These are phyloP conservation scores for Pichia sp. DNA, from an alignment of 1,139 yeast species.

Conservation along the genomic window DNA sequence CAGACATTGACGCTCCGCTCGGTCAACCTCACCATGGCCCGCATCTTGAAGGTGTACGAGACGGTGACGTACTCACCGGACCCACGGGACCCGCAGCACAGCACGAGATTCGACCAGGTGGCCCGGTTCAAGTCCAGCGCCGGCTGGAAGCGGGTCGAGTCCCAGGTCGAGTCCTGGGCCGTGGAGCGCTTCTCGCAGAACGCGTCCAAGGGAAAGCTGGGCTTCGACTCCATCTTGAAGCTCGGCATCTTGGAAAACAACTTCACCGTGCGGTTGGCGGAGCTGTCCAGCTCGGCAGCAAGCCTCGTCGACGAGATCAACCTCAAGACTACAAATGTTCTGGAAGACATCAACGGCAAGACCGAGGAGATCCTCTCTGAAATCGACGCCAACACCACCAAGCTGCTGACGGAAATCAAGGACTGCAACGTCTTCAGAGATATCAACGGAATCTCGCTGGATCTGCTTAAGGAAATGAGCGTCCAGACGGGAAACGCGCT, in stretches of 20 bases:
- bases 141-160: conserved; percentile 62
- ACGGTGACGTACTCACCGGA: conserved; percentile 78
- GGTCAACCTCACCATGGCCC: conserved; percentile 80
- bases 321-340: conserved; percentile 26
- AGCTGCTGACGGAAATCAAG: conserved; percentile 22
- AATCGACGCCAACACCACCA: conserved; percentile 33
- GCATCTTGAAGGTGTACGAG: conserved; percentile 75
- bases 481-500: conserved; percentile 19
- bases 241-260: conserved; percentile 25
- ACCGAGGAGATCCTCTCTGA: conserved; percentile 30
- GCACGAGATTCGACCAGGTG: conserved; percentile 69
- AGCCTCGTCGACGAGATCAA: conserved; percentile 37
- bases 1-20: conserved; percentile 74
- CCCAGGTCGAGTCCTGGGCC: conserved; percentile 87
- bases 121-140: conserved; percentile 91
- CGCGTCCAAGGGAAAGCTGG: conserved; percentile 74
- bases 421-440: conserved; percentile 28
- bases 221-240: conserved; percentile 73
- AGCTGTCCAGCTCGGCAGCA: conserved; percentile 16
- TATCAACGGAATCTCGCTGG: conserved; percentile 34
- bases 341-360: conserved; percentile 20
- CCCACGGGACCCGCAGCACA: conserved; percentile 40
- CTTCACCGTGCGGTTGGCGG: conserved; percentile 9
- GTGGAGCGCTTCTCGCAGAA: conserved; percentile 85
- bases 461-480: conserved; percentile 20